These are phyloP conservation scores for Citrus unshiu DNA, from an alignment of 345 rosid genomes.

Conservation along the genomic window DNA sequence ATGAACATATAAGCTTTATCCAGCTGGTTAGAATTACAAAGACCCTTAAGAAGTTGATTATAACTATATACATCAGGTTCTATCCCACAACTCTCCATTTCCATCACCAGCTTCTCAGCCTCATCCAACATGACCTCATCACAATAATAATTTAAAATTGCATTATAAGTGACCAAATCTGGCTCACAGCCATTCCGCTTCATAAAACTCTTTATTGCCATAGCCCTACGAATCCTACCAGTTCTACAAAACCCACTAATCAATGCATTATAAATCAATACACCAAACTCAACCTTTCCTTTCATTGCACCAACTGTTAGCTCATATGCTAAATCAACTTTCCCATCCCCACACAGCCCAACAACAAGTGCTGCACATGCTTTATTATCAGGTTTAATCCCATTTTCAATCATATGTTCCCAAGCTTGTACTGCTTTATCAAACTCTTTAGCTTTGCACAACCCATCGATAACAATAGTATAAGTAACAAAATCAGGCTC, in stretches of 20 bases:
- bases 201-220: slow-evolving; percentile 70
- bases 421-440: slow-evolving; percentile 57
- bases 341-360: slow-evolving; percentile 66
- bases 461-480: slow-evolving; percentile 67
- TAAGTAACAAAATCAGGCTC: slow-evolving; percentile 82
- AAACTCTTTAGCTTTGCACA: slow-evolving; percentile 53
- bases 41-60: slow-evolving; percentile 75
- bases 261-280: slow-evolving; percentile 67
- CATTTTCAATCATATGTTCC: slow-evolving; percentile 62
- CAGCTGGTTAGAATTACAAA: slow-evolving; percentile 51
- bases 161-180: slow-evolving; percentile 80
- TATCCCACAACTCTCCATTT: slow-evolving; percentile 72
- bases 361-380: slow-evolving; percentile 62
- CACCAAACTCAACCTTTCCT: slow-evolving; percentile 47
- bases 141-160: slow-evolving; percentile 70
- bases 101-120: slow-evolving; percentile 51
- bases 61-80: slow-evolving; percentile 80
- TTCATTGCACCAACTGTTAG: slow-evolving; percentile 63
- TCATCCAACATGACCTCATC: slow-evolving; percentile 57
- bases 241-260: slow-evolving; percentile 77
- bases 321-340: slow-evolving; percentile 88
- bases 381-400: slow-evolving; percentile 56
- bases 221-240: slow-evolving; percentile 76
- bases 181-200: slow-evolving; percentile 57
- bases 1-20: slow-evolving; percentile 59